These are phyloP conservation scores for Venturia pyrina DNA, from an alignment of 2,329 filamentous ascomycete species.

Conservation along the genomic window DNA sequence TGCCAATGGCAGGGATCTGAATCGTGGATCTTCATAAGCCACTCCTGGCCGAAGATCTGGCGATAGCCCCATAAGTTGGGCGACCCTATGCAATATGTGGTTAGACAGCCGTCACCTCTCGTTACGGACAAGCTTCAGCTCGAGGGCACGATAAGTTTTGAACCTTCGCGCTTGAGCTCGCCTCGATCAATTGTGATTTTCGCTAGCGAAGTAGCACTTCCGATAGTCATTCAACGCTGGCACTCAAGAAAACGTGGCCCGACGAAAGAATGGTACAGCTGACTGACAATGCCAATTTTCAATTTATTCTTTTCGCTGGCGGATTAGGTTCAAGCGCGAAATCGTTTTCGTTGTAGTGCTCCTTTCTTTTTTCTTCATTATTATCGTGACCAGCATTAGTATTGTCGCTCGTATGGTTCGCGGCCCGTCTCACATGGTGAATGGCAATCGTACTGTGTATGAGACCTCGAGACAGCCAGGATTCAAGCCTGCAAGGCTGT, in stretches of 20 bases:
- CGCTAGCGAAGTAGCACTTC: too few relatives aligned
- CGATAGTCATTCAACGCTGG: neutral
- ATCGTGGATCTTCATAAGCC: neutral
- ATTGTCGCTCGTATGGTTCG: neutral
- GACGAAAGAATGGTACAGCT: neutral
- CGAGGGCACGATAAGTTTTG: neutral
- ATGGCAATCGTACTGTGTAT: too few relatives aligned
- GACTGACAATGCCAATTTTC: too few relatives aligned
- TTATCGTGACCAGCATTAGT: neutral
- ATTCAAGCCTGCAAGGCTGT: neutral
- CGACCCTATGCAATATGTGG: neutral
- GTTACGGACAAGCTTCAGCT: neutral
- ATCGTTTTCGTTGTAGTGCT: neutral
- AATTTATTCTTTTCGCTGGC: too few relatives aligned
- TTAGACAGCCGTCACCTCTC: neutral
- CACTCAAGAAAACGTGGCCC: neutral
- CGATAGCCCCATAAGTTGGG: neutral
- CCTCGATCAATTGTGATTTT: too few relatives aligned
- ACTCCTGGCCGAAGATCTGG: neutral
- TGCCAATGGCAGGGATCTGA: neutral
- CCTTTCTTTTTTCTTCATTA: neutral
- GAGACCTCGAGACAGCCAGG: neutral
- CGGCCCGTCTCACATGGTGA: too few relatives aligned
- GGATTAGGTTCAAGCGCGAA: neutral
- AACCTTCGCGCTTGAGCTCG: neutral